Evolutionary conservation across 257 asterid species (phyloP).

Genomic region (Leonotis leonurus): DNA sequence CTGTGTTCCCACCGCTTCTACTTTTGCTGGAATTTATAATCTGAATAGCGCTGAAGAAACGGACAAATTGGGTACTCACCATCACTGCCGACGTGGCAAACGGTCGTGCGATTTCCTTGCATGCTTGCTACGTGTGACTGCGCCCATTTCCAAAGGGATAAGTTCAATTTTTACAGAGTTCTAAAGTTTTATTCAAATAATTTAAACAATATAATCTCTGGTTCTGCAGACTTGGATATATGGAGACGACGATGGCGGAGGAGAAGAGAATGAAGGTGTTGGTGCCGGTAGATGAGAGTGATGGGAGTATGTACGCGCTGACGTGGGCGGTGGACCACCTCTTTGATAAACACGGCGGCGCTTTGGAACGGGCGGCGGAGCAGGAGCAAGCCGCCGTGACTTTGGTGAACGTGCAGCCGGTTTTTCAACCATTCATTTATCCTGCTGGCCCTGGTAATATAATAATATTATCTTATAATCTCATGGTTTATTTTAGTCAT

Average conservation of each 20-base stretch:
- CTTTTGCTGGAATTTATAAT: background rate
- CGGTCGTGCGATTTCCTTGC: background rate
- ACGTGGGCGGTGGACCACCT: slow-evolving; percentile 51
- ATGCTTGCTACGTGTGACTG: too few species aligned
- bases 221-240: background rate
- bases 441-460: slow-evolving; percentile 75
- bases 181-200: too few species aligned
- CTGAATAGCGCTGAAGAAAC: background rate
- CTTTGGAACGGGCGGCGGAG: background rate
- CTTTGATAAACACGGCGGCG: slow-evolving; percentile 1
- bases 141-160: too few species aligned
- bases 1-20: background rate
- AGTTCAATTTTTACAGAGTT: too few species aligned
- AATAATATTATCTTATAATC: background rate
- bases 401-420: slow-evolving; percentile 41
- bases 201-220: too few species aligned
- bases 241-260: background rate
- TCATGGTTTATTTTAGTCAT: background rate
- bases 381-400: slow-evolving; percentile 22
- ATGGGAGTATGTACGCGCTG: slow-evolving; percentile 54
- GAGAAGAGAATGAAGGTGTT: slow-evolving; percentile 38
- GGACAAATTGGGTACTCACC: background rate
- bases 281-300: slow-evolving; percentile 62
- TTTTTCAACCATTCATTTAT: slow-evolving; percentile 45
- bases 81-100: background rate